Base-by-base conservation (phyloP, 2,329 filamentous ascomycete genomes). In the Knufia petricola region DNA sequence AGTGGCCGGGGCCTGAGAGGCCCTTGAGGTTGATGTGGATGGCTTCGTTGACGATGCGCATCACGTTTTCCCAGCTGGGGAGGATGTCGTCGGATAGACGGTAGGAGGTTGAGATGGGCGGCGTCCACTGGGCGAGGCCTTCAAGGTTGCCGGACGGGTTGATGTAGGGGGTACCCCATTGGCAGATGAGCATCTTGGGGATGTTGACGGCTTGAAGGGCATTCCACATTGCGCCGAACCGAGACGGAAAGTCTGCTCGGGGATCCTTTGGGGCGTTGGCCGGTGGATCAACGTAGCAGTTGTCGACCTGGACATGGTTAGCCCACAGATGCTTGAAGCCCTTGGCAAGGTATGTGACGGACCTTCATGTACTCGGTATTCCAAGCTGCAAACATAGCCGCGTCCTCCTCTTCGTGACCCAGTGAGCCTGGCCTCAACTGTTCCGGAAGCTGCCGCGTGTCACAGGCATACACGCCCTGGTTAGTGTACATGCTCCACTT, bases 31-130 rank as follows among this genome's bases (percentile, higher is more conserved):
- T 59, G 46, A 63, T 55, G 32, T 60, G 49, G 21, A 64, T 62
- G 13, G 45, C 56, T 41, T 63, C 46, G 42, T 62, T 62, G 43
- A 55, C 50, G 46, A 62, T 63, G 2, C 61, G 57, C 23, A 56
- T 46, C 2, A 63, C 59, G 21, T 58, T 62, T 2, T 50, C 31
- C 60, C 60, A 63, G 13, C 59, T 58, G n/a, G 46, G 36, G 15
- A 55, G 48, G 28, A 64, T 63, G 37, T 64, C 61, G 39, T 63
- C 60, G 13, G 55, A 57, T 12, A 64, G 51, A 23, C 61, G 59
- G 53, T 55, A 63, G 2, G 59, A 61, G 9, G 55, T 63, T 10
- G 60, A 52, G 3, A 64, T 30, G 2, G 55, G 50, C 7, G 59
- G 56, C 4, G 61, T 61, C 61, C 61, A 64, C 7, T 56, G 45